phyloP scores from a whole-genome alignment of 2,329 filamentous ascomycete genomes.

The Talaromyces pinophilus region DNA sequence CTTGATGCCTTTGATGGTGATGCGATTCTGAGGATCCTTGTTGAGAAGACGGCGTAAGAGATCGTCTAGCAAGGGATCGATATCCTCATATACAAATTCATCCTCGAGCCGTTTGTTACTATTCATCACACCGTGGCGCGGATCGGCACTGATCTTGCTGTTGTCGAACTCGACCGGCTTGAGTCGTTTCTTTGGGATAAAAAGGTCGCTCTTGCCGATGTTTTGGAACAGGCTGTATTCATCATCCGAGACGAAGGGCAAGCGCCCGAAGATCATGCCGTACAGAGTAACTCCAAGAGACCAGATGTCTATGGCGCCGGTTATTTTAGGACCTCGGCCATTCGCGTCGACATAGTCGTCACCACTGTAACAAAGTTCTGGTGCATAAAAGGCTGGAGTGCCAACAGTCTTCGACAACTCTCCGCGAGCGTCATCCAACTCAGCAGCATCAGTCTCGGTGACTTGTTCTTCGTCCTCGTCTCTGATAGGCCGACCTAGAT shows the following conservation, averaged over 20 bases:
- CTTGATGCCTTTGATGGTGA: conserved; percentile 88
- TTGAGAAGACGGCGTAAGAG: conserved; percentile 75
- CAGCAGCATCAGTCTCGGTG: conserved; percentile 79
- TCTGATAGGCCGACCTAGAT: conserved; percentile 83
- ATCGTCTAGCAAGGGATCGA: conserved; percentile 78
- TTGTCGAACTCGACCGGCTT: conserved; percentile 61
- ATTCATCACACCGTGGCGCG: conserved; percentile 50
- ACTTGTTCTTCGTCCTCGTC: conserved; percentile 77
- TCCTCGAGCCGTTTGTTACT: conserved; percentile 73
- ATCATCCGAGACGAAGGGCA: conserved; percentile 89
- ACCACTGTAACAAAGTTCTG: conserved; percentile 91
- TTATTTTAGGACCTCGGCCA: conserved; percentile 68
- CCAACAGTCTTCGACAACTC: conserved; percentile 98
- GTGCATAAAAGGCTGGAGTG: conserved; percentile 95
- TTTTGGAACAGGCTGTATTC: conserved; percentile 89
- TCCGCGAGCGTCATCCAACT: conserved; percentile 81
- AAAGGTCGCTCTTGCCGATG: conserved; percentile 90
- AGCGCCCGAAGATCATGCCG: conserved; percentile 88
- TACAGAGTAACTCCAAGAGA: conserved; percentile 94
- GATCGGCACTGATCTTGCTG: conserved; percentile 9
- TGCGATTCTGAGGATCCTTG: conserved; percentile 87
- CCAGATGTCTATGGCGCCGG: conserved; percentile 95
- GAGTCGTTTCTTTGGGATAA: conserved; percentile 80
- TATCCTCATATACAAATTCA: conserved; percentile 79
- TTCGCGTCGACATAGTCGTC: conserved; percentile 58